Conservation (phyloP, 345 rosid genomes). For the Arabidopsis suecica region DNA sequence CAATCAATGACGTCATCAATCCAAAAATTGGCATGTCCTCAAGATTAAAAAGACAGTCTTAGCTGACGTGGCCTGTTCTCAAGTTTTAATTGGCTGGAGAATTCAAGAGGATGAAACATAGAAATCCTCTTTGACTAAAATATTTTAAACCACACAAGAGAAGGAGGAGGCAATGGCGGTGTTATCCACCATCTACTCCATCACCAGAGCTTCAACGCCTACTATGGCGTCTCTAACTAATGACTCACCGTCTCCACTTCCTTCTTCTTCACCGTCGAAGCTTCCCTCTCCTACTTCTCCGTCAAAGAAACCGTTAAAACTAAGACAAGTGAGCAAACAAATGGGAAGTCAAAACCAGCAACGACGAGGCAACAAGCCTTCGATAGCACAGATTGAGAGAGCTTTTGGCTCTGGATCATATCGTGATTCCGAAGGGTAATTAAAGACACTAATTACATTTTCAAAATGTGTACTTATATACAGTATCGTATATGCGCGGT, state of each 20-base stretch:
- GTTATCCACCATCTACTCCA: conserved; percentile 44
- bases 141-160: conserved; percentile 34
- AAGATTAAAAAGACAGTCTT: too few species aligned
- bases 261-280: background rate
- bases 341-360: conserved; percentile 28
- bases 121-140: background rate
- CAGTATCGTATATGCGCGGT: background rate
- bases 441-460: background rate
- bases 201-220: conserved; percentile 29
- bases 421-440: conserved; percentile 67
- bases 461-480: background rate
- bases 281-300: background rate
- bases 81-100: conserved; percentile 1
- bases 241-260: conserved; percentile 32
- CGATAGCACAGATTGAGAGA: conserved; percentile 64
- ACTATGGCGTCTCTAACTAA: conserved; percentile 37
- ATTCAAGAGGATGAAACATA: conserved; percentile 2
- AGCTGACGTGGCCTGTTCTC: background rate
- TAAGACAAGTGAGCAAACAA: conserved; percentile 8
- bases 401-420: conserved; percentile 86
- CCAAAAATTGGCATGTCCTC: too few species aligned
- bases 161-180: conserved; percentile 40
- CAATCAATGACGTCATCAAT: too few species aligned
- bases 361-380: conserved; percentile 48
- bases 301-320: conserved; percentile 24